phyloP scores from a whole-genome alignment of 2,329 filamentous ascomycete genomes.

The Septoria petroselini region DNA sequence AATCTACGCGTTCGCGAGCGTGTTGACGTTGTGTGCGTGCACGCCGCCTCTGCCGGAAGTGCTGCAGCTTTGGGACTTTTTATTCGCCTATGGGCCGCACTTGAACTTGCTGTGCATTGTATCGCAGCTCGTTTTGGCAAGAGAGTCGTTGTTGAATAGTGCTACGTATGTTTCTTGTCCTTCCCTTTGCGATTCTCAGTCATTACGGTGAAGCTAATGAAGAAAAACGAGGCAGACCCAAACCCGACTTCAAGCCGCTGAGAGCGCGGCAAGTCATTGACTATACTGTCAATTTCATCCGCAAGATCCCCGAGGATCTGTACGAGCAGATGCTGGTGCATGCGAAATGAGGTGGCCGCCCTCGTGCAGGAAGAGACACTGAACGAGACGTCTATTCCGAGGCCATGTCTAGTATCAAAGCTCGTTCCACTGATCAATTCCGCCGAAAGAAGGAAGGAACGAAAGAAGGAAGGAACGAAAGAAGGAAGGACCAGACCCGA shows the following conservation, averaged over 20 bases:
- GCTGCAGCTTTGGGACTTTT: slow-evolving; percentile 89
- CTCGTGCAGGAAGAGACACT: too few relatives aligned
- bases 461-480: too few relatives aligned
- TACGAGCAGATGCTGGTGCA: slow-evolving; percentile 88
- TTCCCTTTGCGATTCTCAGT: neutral
- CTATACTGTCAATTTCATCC: slow-evolving; percentile 79
- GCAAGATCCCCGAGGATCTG: slow-evolving; percentile 84
- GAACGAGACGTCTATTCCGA: too few relatives aligned
- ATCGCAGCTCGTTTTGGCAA: slow-evolving; percentile 84
- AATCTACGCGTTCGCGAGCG: slow-evolving; percentile 93
- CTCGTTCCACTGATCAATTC: too few relatives aligned
- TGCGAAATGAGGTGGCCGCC: slow-evolving; percentile 60
- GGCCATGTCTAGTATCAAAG: too few relatives aligned
- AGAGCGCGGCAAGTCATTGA: slow-evolving; percentile 37
- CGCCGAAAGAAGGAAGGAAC: too few relatives aligned
- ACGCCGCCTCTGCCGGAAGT: slow-evolving; percentile 94
- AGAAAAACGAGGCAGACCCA: slow-evolving; percentile 61
- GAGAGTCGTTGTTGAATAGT: slow-evolving; percentile 77
- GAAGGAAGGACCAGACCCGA: too few relatives aligned
- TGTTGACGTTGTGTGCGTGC: slow-evolving; percentile 90
- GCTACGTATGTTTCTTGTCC: slow-evolving; percentile 62
- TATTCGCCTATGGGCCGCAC: slow-evolving; percentile 93
- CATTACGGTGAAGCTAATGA: neutral
- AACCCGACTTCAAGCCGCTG: slow-evolving; percentile 51
- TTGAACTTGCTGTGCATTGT: slow-evolving; percentile 96